Conservation (phyloP, 768 basidiomycete genomes). For the Coprinopsis strossmayeri region DNA sequence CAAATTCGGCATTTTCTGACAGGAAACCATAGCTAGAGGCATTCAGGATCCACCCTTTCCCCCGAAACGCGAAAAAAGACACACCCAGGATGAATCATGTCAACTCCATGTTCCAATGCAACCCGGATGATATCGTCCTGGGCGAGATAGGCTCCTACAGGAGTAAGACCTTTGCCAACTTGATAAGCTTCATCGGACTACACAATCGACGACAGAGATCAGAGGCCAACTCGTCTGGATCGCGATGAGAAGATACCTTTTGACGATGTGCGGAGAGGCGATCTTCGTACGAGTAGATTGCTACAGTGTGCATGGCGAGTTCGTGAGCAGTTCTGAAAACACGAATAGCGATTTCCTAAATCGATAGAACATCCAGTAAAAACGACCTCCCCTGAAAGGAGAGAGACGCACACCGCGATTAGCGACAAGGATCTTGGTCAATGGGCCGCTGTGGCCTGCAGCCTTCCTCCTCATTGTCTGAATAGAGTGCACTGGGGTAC, state of each 20-base stretch:
- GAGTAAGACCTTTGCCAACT: slow-evolving; percentile 93
- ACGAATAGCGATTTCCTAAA: slow-evolving; percentile 96
- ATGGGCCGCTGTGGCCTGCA: slow-evolving; percentile 83
- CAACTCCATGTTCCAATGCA: slow-evolving; percentile 96
- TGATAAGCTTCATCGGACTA: slow-evolving; percentile 98
- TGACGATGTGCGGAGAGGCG: slow-evolving; percentile 95
- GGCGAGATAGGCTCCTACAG: slow-evolving; percentile 94
- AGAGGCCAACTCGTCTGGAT: slow-evolving; percentile 6
- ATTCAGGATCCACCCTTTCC: not conserved
- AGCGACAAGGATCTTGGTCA: slow-evolving; percentile 89
- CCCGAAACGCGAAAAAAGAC: slow-evolving; percentile 14
- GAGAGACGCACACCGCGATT: slow-evolving; percentile 72
- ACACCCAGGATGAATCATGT: slow-evolving; percentile 99
- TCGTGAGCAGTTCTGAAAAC: slow-evolving; percentile 99
- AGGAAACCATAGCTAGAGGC: slow-evolving; percentile 88
- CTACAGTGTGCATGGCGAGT: slow-evolving; percentile 97
- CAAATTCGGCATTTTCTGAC: slow-evolving; percentile 94
- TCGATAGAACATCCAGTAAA: slow-evolving; percentile 10
- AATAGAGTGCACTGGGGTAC: slow-evolving; percentile 86
- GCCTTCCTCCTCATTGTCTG: slow-evolving; percentile 88
- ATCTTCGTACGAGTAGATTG: slow-evolving; percentile 97
- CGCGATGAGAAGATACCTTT: slow-evolving; percentile 51
- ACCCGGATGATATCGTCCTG: slow-evolving; percentile 96
- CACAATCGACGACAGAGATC: slow-evolving; percentile 15
- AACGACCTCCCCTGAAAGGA: slow-evolving; percentile 5